phyloP scores from a whole-genome alignment of 306 rosid genomes.

The Corylus avellana region DNA sequence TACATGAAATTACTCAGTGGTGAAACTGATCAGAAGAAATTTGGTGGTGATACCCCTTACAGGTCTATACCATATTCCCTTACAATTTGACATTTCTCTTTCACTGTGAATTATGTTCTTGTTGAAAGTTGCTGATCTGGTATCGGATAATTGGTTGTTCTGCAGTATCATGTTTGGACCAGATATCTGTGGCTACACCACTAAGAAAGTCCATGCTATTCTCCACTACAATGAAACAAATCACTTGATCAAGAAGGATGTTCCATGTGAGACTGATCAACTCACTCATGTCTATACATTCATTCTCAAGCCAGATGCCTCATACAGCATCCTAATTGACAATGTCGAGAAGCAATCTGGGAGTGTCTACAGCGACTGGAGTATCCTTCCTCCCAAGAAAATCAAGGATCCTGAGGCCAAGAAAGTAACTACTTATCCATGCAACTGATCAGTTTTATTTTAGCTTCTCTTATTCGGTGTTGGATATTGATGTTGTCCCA shows the following conservation, averaged over 20 bases:
- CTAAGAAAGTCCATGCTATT: constrained; percentile 98
- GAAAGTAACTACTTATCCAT: constrained; percentile 46
- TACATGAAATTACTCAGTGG: constrained; percentile 94
- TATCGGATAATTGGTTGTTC: constrained; percentile 13
- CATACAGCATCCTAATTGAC: constrained; percentile 87
- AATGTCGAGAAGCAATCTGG: constrained; percentile 95
- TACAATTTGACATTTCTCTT: not conserved
- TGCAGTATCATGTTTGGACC: constrained; percentile 99
- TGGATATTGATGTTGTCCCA: constrained; percentile 23
- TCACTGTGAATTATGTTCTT: not conserved
- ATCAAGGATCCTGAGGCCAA: constrained; percentile 97
- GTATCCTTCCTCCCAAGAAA: constrained; percentile 85
- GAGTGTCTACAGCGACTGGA: constrained; percentile 94
- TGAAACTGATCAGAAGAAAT: constrained; percentile 92
- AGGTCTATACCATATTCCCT: constrained; percentile 50
- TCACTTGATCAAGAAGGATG: constrained; percentile 97
- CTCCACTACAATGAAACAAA: constrained; percentile 75
- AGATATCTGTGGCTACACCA: constrained; percentile 96
- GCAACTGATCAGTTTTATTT: constrained; percentile 2
- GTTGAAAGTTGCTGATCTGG: constrained; percentile 22
- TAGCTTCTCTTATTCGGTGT: constrained; percentile 11
- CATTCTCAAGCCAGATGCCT: constrained; percentile 91
- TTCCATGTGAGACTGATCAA: constrained; percentile 98
- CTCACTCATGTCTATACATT: constrained; percentile 93
- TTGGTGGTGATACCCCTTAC: constrained; percentile 97